Base-by-base conservation (phyloP, 225 moss, liverwort and hornwort species). In the Pleurozium schreberi region DNA sequence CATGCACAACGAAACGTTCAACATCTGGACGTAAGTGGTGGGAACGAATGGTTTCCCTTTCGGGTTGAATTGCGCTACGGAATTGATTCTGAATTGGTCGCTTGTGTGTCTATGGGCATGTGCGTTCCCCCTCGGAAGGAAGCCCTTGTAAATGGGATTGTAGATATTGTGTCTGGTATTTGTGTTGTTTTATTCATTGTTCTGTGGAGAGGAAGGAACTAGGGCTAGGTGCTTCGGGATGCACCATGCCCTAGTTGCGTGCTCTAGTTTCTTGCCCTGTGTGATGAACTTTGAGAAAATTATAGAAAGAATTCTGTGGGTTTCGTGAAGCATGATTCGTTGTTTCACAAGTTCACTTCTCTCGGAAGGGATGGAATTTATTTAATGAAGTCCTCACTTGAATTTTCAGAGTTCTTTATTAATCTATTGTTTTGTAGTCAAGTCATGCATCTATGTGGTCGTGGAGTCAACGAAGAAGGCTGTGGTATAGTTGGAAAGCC, bases 1-100 rank as follows among this genome's bases (percentile, higher is more conserved):
- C 45, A 87, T 95, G 78, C 95, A 95, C 89, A 95, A 95, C 81
- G 95, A 95, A 81, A 95, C 95, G 30, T 89, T 95, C 68, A 95
- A 95, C 84, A 30, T 95, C 64, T 95, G 95, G 95, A 94, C 95
- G 94, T 94, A 90, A 62, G 93, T 81, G 57, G 9, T 42, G 40
- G 25, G 33, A 14, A 34, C 52, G 18, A 33, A 55, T 38, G 25
- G 38, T 70, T 45, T 45, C 2, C 12, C 52, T 38, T 26, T 86
- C 18, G 66, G 55, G 8, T 79, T 87, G 79, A 67, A 66, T 55
- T 86, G 11, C 33, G 18, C 53, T 64, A 36, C 30, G 53, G 74
- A 61, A 53, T 52, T 36, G 42, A 55, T 86, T 52, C 42, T 16
- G 26, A 40, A 59, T 20, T 59, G 26, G 7, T 66, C 26, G 52